Evolutionary conservation across 306 rosid genomes (phyloP), one percentile per base, ranked within the genome.

Genomic region (Quercus variabilis): DNA sequence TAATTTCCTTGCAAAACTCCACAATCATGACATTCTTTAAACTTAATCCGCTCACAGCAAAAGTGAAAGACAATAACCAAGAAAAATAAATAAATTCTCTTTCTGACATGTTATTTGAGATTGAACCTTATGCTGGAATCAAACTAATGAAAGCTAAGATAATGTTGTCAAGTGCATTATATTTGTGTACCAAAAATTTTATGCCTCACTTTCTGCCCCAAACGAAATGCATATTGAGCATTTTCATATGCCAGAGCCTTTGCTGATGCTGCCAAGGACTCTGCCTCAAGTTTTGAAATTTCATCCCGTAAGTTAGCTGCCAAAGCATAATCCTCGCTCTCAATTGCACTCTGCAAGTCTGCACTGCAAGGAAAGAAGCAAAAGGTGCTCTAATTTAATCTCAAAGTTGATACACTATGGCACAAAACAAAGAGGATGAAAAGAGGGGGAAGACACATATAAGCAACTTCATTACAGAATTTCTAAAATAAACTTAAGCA

Each of bases 161-260:
- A 63, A 75, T 59, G 63, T 52, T 74, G 23, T 25, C 55, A 75
- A 81, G 67, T 73, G 69, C 60, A 35, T 30, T 69, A 43, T 75
- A 76, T 69, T 28, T 59, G 68, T 67, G 31, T 78, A 88, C 98
- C 97, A 83, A 92, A 92, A 43, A 12, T 43, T 87, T 84, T 92
- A 76, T 94, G 97, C 85, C 57, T 85, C 83, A 92, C 94, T 88
- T 86, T 94, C 88, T 94, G 98, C 71, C 98, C 98, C 89, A 94
- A 83, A 33, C 95, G 94, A 79, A 88, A 94, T 56, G 83, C 74
- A 81, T 92, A 94, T 71, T 90, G 87, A n/a, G 89, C 88, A 87
- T 89, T 94, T 86, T 89, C 95, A 80, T 90, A 87, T 55, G 89
- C 97, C 82, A 94, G 78, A 70, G 94, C 97, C 83, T 89, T 90